These are phyloP conservation scores for Periglandula ipomoeae DNA, from an alignment of 2,329 filamentous ascomycete species.

Conservation along the genomic window DNA sequence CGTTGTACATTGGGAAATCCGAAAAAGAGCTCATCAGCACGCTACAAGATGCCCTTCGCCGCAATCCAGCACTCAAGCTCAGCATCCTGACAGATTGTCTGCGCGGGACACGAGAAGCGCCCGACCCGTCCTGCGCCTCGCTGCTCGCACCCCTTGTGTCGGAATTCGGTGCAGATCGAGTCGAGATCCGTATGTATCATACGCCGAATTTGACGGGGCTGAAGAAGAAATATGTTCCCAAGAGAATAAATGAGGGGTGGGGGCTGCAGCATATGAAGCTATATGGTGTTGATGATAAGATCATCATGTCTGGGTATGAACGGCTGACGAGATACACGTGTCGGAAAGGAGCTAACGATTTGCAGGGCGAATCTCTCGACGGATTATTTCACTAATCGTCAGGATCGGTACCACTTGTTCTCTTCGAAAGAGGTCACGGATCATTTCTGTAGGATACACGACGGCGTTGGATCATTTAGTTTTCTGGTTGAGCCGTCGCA, in stretches of 20 bases:
- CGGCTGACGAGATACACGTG: neutral
- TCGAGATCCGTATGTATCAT: constrained; percentile 96
- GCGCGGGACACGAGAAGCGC: constrained; percentile 83
- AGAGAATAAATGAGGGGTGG: constrained; percentile 95
- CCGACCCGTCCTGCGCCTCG: constrained; percentile 77
- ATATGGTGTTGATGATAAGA: constrained; percentile 89
- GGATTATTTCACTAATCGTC: constrained; percentile 93
- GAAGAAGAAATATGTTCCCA: constrained; percentile 74
- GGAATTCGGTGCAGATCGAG: constrained; percentile 74
- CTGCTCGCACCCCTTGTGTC: constrained; percentile 73
- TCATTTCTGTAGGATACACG: constrained; percentile 72
- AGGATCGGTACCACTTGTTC: constrained; percentile 92
- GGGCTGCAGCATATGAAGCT: constrained; percentile 98
- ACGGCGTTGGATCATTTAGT: constrained; percentile 68
- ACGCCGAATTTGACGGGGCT: constrained; percentile 89
- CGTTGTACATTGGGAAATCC: constrained; percentile 89
- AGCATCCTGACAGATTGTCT: constrained; percentile 89
- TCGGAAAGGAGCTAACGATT: neutral
- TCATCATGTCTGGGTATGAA: constrained; percentile 76
- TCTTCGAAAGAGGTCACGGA: constrained; percentile 68
- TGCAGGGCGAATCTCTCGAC: constrained; percentile 72
- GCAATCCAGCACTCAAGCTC: constrained; percentile 67
- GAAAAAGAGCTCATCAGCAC: constrained; percentile 82
- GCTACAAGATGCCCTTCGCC: constrained; percentile 62
- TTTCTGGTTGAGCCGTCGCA: constrained; percentile 63